Conservation (phyloP, 352 stramenopile species). For the Globisporangium paddicum region DNA sequence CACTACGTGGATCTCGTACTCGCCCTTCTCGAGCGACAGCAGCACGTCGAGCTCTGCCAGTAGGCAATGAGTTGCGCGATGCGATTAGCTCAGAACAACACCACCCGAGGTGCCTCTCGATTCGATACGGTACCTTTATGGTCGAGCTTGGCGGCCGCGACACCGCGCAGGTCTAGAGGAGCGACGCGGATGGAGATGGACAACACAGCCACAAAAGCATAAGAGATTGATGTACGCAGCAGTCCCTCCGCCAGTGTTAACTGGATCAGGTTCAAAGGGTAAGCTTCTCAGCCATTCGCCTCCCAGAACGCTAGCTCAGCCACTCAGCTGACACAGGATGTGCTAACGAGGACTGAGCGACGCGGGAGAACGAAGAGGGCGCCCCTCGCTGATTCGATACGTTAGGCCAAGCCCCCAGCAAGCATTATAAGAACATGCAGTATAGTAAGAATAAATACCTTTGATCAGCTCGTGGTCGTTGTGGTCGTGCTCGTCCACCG, state of each 20-base stretch:
- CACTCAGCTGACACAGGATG: not conserved
- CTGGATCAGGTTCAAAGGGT: slow-evolving; percentile 65
- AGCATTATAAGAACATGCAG: not conserved
- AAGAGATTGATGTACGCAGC: slow-evolving; percentile 28
- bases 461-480: not conserved
- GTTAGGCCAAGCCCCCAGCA: slow-evolving; percentile 13
- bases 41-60: slow-evolving; percentile 15
- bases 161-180: not conserved
- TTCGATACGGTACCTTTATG: not conserved
- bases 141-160: not conserved
- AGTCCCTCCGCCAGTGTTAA: slow-evolving; percentile 61
- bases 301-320: not conserved
- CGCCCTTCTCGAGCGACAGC: slow-evolving; percentile 15
- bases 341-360: too few relatives aligned
- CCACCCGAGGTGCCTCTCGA: not conserved
- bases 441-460: slow-evolving; percentile 14
- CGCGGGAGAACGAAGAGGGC: slow-evolving; percentile 24
- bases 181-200: not conserved
- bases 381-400: slow-evolving; percentile 45
- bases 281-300: slow-evolving; percentile 53
- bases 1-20: slow-evolving; percentile 18
- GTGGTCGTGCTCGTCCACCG: slow-evolving; percentile 1
- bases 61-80: not conserved
- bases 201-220: slow-evolving; percentile 22
- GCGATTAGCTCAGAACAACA: not conserved